Conservation (phyloP, 1,284 basidiomycete genomes). For the Ustilago sp. region DNA sequence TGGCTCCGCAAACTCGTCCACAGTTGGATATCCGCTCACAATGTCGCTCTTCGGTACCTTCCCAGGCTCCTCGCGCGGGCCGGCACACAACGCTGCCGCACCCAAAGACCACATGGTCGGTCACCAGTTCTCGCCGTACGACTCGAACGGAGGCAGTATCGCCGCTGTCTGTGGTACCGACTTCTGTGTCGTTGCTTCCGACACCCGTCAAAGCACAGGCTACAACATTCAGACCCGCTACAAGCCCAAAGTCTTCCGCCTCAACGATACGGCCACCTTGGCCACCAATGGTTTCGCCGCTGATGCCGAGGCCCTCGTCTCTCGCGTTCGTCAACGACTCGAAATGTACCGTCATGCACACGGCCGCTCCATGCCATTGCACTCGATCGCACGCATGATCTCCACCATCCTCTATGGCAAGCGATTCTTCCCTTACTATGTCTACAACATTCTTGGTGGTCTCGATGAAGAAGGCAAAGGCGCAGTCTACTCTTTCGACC, state of each 20-base stretch:
- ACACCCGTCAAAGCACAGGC: constrained; percentile 66
- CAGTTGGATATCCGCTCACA: neutral
- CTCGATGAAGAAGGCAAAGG: constrained; percentile 68
- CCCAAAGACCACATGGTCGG: constrained; percentile 55
- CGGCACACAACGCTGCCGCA: constrained; percentile 19
- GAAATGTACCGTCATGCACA: constrained; percentile 68
- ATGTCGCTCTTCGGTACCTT: constrained; percentile 52
- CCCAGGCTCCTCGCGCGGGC: constrained; percentile 45
- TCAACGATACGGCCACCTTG: constrained; percentile 67
- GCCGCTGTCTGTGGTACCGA: constrained; percentile 67
- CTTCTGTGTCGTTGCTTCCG: constrained; percentile 68
- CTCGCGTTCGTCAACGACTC: constrained; percentile 60
- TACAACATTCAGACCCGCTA: constrained; percentile 69
- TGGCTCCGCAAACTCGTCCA: neutral
- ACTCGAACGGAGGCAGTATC: constrained; percentile 67
- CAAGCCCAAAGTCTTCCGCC: constrained; percentile 69
- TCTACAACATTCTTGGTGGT: constrained; percentile 69
- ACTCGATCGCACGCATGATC: constrained; percentile 67
- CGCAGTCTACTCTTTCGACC: constrained; percentile 68
- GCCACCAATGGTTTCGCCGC: constrained; percentile 68
- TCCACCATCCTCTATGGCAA: constrained; percentile 68
- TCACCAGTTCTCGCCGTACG: constrained; percentile 68
- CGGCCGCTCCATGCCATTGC: constrained; percentile 65
- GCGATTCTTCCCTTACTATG: constrained; percentile 70
- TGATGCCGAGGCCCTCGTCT: constrained; percentile 67